Conservation (phyloP, 345 rosid genomes). For the Pseudoturritis turrita region DNA sequence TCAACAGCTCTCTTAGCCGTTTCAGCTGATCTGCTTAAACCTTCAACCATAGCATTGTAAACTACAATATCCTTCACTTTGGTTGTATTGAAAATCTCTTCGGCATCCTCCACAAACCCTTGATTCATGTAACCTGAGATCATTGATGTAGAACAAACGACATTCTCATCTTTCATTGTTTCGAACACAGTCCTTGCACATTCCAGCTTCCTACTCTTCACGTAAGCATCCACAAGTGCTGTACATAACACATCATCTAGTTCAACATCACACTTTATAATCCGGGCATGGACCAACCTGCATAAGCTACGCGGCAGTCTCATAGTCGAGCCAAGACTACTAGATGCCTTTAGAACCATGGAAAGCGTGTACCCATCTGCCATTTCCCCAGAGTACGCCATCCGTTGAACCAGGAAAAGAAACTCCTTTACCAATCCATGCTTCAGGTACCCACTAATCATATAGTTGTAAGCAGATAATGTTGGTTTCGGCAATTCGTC, state of each 20-base stretch:
- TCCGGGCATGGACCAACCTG: conserved; percentile 54
- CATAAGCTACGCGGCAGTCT: conserved; percentile 36
- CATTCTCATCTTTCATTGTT: conserved; percentile 56
- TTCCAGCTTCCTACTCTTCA: conserved; percentile 53
- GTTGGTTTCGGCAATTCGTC: conserved; percentile 67
- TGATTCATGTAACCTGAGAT: conserved; percentile 81
- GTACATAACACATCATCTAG: conserved; percentile 76
- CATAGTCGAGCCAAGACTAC: conserved; percentile 21
- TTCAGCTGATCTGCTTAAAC: conserved; percentile 60
- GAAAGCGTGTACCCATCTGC: conserved; percentile 77
- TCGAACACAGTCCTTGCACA: conserved; percentile 75
- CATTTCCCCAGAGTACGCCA: conserved; percentile 52
- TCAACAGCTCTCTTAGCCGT: conserved; percentile 51
- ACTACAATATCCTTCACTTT: conserved; percentile 68
- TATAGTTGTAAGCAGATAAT: conserved; percentile 71
- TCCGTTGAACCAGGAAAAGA: conserved; percentile 38
- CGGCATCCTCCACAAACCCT: conserved; percentile 55
- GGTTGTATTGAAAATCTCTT: conserved; percentile 51
- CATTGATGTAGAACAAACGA: conserved; percentile 82
- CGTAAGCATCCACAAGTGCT: conserved; percentile 71
- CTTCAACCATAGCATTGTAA: conserved; percentile 94
- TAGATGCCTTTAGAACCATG: conserved; percentile 80
- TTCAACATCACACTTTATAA: conserved; percentile 46
- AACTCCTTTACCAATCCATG: conserved; percentile 40
- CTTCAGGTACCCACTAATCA: conserved; percentile 64